Conservation (phyloP, 2,329 filamentous ascomycete species). For the Didymella segeticola region DNA sequence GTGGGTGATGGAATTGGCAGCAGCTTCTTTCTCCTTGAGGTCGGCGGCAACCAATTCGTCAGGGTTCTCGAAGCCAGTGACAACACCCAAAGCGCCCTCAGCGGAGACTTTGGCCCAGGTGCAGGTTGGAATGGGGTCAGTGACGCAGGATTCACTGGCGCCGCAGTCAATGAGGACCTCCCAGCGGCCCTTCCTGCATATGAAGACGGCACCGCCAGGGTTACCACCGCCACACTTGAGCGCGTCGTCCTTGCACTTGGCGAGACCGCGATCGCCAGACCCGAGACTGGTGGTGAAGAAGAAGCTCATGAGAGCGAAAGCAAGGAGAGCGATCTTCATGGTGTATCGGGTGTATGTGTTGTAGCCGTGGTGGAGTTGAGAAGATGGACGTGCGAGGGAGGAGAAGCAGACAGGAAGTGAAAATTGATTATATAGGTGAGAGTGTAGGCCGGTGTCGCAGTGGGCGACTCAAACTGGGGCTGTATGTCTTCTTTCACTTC, state of each 20-base stretch:
- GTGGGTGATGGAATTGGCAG: background rate
- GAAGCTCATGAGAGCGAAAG: constrained; percentile 5
- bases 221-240: background rate
- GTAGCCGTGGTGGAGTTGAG: background rate
- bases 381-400: background rate
- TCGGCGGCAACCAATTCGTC: background rate
- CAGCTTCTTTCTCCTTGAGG: background rate
- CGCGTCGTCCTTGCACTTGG: background rate
- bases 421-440: background rate
- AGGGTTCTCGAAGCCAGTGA: background rate
- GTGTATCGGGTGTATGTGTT: background rate
- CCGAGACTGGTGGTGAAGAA: background rate
- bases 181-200: constrained; percentile 2
- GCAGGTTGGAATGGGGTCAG: background rate
- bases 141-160: background rate
- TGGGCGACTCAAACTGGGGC: background rate
- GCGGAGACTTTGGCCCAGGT: background rate
- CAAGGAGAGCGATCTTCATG: background rate
- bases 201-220: constrained; percentile 2
- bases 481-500: background rate
- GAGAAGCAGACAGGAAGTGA: background rate
- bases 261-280: background rate
- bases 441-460: background rate
- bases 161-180: background rate
- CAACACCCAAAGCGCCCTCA: background rate